These are phyloP conservation scores for Brasilioporus rufonigricans DNA, from an alignment of 768 basidiomycete genomes.

Conservation along the genomic window DNA sequence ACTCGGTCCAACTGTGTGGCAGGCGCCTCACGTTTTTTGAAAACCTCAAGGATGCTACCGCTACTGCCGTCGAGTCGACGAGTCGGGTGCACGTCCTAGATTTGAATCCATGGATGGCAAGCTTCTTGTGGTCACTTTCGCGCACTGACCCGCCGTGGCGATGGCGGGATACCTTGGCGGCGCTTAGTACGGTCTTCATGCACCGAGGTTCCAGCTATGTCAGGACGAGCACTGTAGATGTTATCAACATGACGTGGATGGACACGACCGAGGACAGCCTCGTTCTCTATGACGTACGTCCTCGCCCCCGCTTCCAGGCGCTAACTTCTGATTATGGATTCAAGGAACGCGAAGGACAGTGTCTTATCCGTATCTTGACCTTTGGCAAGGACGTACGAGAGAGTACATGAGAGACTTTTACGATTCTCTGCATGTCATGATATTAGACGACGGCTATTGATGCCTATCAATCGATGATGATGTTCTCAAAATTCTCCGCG, in stretches of 20 bases:
- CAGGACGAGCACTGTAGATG: constrained; percentile 41
- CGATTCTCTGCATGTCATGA: background rate
- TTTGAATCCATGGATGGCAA: constrained; percentile 28
- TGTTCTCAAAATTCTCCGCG: background rate
- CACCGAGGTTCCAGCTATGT: constrained; percentile 27
- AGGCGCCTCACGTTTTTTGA: constrained; percentile 33
- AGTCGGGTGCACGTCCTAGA: constrained; percentile 31
- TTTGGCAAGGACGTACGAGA: constrained; percentile 27
- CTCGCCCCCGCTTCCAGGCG: background rate
- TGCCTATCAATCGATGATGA: background rate
- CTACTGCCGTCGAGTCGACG: constrained; percentile 9
- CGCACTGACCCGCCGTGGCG: constrained; percentile 30
- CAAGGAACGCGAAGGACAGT: constrained; percentile 34
- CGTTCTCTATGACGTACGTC: constrained; percentile 51
- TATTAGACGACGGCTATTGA: background rate
- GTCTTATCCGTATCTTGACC: constrained; percentile 31
- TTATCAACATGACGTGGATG: constrained; percentile 47
- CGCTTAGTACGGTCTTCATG: constrained; percentile 30
- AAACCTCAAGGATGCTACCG: constrained; percentile 18
- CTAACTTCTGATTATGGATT: background rate
- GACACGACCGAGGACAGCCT: constrained; percentile 61
- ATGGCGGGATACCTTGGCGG: constrained; percentile 25
- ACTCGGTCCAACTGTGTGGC: constrained; percentile 30
- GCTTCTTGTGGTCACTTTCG: constrained; percentile 26
- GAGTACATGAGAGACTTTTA: constrained; percentile 13